Evolutionary conservation across 2,329 filamentous ascomycete genomes (phyloP), one percentile per base, ranked within the genome.

Genomic region (Ceratocystis eucalypticola): DNA sequence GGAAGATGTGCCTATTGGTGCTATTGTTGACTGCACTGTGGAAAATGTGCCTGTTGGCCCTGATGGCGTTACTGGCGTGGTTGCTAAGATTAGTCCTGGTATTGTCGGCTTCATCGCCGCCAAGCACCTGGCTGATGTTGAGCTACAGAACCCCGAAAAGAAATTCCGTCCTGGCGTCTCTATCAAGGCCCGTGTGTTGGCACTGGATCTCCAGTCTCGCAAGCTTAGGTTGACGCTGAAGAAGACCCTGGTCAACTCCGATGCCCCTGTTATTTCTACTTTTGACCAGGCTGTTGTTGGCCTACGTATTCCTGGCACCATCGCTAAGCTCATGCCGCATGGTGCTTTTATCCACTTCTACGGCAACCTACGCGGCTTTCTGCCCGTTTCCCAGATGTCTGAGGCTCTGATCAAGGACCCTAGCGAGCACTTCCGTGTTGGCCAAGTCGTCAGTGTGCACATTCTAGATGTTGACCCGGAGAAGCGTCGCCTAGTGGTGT

Each of bases 301-400:
- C 10, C 84, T 87, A 74, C 89, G 93, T 72, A 86, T 88, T 44
- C 88, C 89, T 6, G 94, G 93, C 67, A 96, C 91, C 0, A 88
- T 99, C 70, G 82, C 96, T 70, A 95, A 88, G 69, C 80, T 99
- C 10, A 80, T 91, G 66, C 77, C 83, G 2, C 84, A 85, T 65
- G 94, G 94, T 68, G 94, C 94, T 10, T 84, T 93, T 20, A 88
- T 99, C 65, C 91, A 96, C 73, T 99, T 97, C 76, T 99, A 95
- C 72, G 91, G 91, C 20, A 77, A 80, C 7, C 80, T 99, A 22
- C 84, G 85, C 70, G 95, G 88, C 7, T 99, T 95, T 78, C 80
- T 99, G 65, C 94, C 94, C 1, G 87, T 96, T 0, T 89, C 89
- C 1, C 93, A 99, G 76, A 99, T 99, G 94, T 97, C 94, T 74